Percentiles rank a stretch among this genome's conserved stretches.
Evolutionary conservation across 2,329 filamentous ascomycete species (phyloP).

Genomic region (Sporothrix sp.): DNA sequence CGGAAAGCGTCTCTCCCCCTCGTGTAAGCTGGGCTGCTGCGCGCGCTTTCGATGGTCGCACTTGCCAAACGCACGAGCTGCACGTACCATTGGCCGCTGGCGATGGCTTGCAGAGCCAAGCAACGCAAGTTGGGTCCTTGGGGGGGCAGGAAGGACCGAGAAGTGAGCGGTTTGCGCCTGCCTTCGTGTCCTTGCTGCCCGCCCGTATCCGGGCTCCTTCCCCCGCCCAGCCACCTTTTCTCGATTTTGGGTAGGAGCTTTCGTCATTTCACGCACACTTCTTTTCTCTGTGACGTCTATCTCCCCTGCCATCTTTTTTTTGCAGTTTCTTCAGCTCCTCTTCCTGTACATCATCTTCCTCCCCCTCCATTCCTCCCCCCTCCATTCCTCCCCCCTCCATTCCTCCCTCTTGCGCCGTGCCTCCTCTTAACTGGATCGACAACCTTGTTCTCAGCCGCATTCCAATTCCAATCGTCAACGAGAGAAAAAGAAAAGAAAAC

Average conservation of each 20-base stretch:
- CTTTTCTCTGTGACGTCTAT: neutral
- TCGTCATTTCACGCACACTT: slow-evolving; percentile 2
- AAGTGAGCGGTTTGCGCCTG: neutral
- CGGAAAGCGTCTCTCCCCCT: neutral
- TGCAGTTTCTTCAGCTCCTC: neutral
- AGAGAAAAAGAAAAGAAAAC: neutral
- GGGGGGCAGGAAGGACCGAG: neutral
- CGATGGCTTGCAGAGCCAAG: no score
- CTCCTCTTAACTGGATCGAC: no score
- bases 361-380: neutral
- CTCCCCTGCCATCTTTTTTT: neutral
- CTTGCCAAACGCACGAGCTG: slow-evolving; percentile 2
- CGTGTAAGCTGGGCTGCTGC: slow-evolving; percentile 8
- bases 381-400: neutral
- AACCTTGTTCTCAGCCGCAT: neutral
- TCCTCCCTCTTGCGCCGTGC: slow-evolving; percentile 4
- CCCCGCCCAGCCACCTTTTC: slow-evolving; percentile 3
- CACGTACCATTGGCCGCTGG: neutral
- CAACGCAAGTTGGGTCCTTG: no score
- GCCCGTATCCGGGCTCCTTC: slow-evolving; percentile 4
- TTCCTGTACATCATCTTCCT: neutral
- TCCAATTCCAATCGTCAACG: slow-evolving; percentile 4
- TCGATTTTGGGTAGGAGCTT: neutral
- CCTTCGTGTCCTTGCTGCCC: neutral
- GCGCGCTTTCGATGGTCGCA: no score